Evolutionary conservation across 345 rosid genomes (phyloP).

Genomic region (Euclidium syriacum): DNA sequence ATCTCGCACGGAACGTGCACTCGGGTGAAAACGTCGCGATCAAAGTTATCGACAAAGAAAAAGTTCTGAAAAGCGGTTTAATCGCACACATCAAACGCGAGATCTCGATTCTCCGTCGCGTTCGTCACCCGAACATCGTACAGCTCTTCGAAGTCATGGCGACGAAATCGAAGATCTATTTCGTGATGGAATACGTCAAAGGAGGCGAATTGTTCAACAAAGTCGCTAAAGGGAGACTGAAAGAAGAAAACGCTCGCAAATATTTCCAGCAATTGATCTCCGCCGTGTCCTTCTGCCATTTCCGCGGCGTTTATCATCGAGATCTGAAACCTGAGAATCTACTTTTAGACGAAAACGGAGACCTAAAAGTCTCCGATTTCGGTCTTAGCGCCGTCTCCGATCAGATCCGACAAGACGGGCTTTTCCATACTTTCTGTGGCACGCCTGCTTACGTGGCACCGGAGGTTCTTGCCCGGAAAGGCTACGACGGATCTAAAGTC

Average conservation of each 20-base stretch:
- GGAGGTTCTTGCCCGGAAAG: conserved; percentile 68
- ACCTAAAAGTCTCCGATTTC: conserved; percentile 78
- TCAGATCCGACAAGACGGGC: conserved; percentile 65
- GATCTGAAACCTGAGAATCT: conserved; percentile 88
- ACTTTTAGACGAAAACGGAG: conserved; percentile 63
- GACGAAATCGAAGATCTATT: conserved; percentile 72
- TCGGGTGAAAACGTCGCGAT: conserved; percentile 59
- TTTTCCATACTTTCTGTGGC: conserved; percentile 85
- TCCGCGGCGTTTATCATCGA: conserved; percentile 83
- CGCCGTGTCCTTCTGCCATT: conserved; percentile 74
- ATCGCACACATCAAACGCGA: conserved; percentile 73
- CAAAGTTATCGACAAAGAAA: conserved; percentile 77
- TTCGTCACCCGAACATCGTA: conserved; percentile 81
- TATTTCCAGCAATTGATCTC: conserved; percentile 79
- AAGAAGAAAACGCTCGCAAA: conserved; percentile 55
- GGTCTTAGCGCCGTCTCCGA: conserved; percentile 78
- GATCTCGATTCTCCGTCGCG: conserved; percentile 87
- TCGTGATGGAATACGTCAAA: conserved; percentile 86
- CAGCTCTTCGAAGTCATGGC: conserved; percentile 90
- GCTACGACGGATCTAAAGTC: conserved; percentile 78
- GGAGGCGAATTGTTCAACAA: conserved; percentile 87
- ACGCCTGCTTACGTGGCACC: conserved; percentile 84
- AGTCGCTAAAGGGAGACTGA: conserved; percentile 68
- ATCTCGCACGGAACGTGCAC: conserved; percentile 57
- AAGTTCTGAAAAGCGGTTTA: conserved; percentile 52